Evolutionary conservation across 2,329 filamentous ascomycete species (phyloP).

Genomic region (Fusarium neocosmosporiellum): DNA sequence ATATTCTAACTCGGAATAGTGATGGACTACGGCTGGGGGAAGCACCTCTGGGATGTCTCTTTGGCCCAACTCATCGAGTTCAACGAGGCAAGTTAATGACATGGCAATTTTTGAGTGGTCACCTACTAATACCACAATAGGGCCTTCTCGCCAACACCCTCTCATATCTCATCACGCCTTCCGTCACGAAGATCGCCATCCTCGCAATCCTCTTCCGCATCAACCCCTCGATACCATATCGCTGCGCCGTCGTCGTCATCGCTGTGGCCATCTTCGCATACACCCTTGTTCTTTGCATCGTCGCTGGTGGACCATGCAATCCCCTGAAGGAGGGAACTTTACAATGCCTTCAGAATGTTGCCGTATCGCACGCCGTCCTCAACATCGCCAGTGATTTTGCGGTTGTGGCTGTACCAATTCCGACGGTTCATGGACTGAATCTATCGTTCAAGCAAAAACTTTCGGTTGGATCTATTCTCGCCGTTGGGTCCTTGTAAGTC

Average conservation of each 20-base stretch:
- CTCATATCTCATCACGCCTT: background rate
- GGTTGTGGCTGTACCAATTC: background rate
- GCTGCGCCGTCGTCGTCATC: background rate
- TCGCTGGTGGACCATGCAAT: background rate
- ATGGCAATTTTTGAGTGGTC: background rate
- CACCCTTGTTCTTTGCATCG: background rate
- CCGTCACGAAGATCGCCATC: background rate
- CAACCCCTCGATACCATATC: background rate
- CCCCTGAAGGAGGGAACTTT: background rate
- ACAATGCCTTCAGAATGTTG: background rate
- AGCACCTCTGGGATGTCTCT: background rate
- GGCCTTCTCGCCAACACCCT: background rate
- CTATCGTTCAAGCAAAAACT: background rate
- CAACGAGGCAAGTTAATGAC: background rate
- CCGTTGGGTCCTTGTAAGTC: background rate
- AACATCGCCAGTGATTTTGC: background rate
- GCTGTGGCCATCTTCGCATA: background rate
- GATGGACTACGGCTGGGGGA: background rate
- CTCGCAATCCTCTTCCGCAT: background rate
- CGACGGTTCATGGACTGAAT: background rate
- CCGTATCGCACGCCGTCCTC: background rate
- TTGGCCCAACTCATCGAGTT: background rate
- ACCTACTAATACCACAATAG: background rate
- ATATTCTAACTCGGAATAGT: background rate
- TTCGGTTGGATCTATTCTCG: background rate